Evolutionary conservation across 352 stramenopile species (phyloP).

Genomic region (Pilasporangium apinafurcum): DNA sequence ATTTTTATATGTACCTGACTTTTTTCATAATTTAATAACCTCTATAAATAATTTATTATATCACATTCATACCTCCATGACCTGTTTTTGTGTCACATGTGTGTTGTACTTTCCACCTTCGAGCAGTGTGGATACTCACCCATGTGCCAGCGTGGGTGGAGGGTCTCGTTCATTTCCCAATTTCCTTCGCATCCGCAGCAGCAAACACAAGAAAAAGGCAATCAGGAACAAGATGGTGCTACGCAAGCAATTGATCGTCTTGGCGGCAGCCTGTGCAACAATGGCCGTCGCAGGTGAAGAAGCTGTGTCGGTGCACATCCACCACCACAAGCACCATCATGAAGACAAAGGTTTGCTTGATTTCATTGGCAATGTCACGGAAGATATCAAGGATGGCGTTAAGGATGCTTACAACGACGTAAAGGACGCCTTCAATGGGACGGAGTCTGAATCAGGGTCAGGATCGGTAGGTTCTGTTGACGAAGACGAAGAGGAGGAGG

Average conservation of each 20-base stretch:
- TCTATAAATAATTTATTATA: no score
- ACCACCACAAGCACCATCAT: conserved; percentile 11
- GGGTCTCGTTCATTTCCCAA: not conserved
- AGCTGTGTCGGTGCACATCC: not conserved
- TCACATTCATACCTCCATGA: no score
- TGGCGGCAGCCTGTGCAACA: conserved; percentile 3
- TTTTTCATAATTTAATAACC: no score
- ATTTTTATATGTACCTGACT: no score
- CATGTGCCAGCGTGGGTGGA: no score
- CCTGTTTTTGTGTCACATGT: no score
- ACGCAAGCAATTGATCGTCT: conserved; percentile 5
- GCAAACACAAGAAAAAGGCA: not conserved
- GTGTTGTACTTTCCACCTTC: no score
- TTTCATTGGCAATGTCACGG: conserved; percentile 3
- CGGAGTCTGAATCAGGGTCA: not conserved
- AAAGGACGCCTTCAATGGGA: not conserved
- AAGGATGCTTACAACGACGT: not conserved
- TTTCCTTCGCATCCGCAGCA: not conserved
- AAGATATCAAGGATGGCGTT: not conserved
- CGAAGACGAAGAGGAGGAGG: conserved; percentile 6
- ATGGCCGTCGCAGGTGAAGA: not conserved
- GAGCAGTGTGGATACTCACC: no score
- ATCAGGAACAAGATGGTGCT: conserved; percentile 4
- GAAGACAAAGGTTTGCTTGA: conserved; percentile 8
- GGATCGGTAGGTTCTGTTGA: not conserved